Conservation (phyloP, 1,284 basidiomycete species). For the Ustanciosporium gigantosporum region DNA sequence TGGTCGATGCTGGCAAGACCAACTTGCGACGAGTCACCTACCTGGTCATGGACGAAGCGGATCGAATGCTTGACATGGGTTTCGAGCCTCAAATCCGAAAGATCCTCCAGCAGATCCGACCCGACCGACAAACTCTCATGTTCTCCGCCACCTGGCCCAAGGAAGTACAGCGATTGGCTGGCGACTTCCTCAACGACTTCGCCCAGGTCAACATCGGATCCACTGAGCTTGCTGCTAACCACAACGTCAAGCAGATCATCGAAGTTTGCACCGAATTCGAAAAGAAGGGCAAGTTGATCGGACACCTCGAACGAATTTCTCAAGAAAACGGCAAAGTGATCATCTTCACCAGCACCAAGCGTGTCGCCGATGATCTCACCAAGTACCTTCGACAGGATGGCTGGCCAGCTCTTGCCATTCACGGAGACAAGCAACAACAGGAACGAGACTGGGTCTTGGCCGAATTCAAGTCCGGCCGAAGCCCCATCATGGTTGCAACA, state of each 20-base stretch:
- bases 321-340: conserved; percentile 97
- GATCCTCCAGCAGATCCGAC: conserved; percentile 93
- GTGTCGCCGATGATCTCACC: conserved; percentile 95
- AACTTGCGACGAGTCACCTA: conserved; percentile 95
- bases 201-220: conserved; percentile 99
- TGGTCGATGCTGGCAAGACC: conserved; percentile 93
- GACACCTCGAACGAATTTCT: conserved; percentile 95
- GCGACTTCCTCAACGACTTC: conserved; percentile 94
- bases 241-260: conserved; percentile 92
- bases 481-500: conserved; percentile 90
- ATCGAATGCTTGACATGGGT: conserved; percentile 98
- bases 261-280: conserved; percentile 98
- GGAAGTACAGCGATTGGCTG: conserved; percentile 94
- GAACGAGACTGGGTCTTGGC: conserved; percentile 98
- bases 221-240: conserved; percentile 96
- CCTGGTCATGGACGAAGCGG: conserved; percentile 98
- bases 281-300: conserved; percentile 92
- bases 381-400: conserved; percentile 72
- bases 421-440: conserved; percentile 86
- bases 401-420: conserved; percentile 95
- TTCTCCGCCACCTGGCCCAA: conserved; percentile 99
- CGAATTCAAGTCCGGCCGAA: conserved; percentile 97
- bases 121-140: conserved; percentile 78
- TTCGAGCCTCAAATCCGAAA: conserved; percentile 99
- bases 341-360: conserved; percentile 97